Base-by-base conservation (phyloP, 192 early-diverging fungal genomes). In the Gaertneriomyces sp. region DNA sequence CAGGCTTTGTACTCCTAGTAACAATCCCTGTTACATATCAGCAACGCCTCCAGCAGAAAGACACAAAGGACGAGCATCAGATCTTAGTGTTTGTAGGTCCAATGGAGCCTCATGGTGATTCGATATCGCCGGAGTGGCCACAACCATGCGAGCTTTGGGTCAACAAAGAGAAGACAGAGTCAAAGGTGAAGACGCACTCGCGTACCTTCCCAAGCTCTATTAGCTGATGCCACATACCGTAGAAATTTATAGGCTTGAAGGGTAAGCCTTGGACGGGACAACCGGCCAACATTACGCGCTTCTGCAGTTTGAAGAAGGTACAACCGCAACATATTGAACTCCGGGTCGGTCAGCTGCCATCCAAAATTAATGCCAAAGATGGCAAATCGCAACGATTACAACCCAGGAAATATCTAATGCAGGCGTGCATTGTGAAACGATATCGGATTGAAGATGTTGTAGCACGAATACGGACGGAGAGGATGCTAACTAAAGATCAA, bases 161-260 rank as follows among this genome's bases (percentile, higher is more conserved):
- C 43, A 60, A 56, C 38, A 25, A 14, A 33, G 54, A 56, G 54
- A 16, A 39, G 38, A 39, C 39, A 38, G 54, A 56, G 17, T 33
- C 39, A 4, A 56, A 56, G 54, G 54, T 60, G 25, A 33, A 33
- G 25, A 33, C 25, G 0, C 25, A 33, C 25, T 14, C 41, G 58
- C 25, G 12, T n/a, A 43, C 20, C 10, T 5, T 3, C n/a, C 39
- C 10, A n/a, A 5, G 12, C 0, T 25, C 33, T 16, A 8, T 14
- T 14, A 20, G 11, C 12, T 38, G 55, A 57, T 57, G 16, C 4
- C n/a, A 16, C 17, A 14, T 33, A 57, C 33, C 17, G 6, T 6
- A 65, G 63, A 58, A 42, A 58, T 65, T 42, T 6, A 43, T 16
- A 7, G 63, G 63, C n/a, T 16, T 65, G 38, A 65, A 65, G 44